Percentiles rank a stretch among this genome's conserved stretches.
These are phyloP conservation scores for Mortierella hygrophila DNA, from an alignment of 192 early-diverging fungal species.

Conservation along the genomic window DNA sequence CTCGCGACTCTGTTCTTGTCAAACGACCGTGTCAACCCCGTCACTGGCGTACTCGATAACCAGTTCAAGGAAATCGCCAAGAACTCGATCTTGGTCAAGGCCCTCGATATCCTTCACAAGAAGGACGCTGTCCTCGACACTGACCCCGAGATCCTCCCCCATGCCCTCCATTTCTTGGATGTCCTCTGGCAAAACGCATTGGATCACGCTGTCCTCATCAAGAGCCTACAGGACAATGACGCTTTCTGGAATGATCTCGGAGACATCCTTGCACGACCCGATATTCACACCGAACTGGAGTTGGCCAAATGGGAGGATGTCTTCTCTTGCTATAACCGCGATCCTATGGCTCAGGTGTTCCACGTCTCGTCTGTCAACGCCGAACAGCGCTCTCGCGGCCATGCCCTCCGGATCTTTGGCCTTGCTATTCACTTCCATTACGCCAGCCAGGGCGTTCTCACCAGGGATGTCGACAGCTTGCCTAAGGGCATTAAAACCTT, in stretches of 20 bases:
- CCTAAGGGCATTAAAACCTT: conserved; percentile 43
- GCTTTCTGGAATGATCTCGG: conserved; percentile 59
- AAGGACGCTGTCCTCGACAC: conserved; percentile 37
- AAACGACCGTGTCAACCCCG: conserved; percentile 36
- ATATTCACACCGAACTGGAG: conserved; percentile 29
- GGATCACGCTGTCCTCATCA: conserved; percentile 54
- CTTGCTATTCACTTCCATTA: conserved; percentile 41
- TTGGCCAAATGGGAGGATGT: conserved; percentile 19
- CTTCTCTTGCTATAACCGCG: conserved; percentile 13
- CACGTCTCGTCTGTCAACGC: conserved; percentile 22
- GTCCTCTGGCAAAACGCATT: conserved; percentile 62
- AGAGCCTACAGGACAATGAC: conserved; percentile 53
- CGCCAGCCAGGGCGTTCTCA: neutral
- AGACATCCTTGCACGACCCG: conserved; percentile 41
- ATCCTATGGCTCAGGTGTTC: conserved; percentile 13
- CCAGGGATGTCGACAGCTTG: conserved; percentile 14
- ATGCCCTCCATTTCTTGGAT: conserved; percentile 60
- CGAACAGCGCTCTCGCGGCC: conserved; percentile 27
- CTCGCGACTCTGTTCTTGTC: conserved; percentile 55
- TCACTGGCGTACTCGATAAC: conserved; percentile 25
- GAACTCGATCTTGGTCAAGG: conserved; percentile 57
- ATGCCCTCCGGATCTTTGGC: conserved; percentile 46
- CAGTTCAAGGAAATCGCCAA: conserved; percentile 40
- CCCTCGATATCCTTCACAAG: conserved; percentile 52
- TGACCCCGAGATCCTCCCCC: conserved; percentile 59